Evolutionary conservation across 208 protist genomes (phyloP).

Genomic region (Entamoeba nuttalli): DNA sequence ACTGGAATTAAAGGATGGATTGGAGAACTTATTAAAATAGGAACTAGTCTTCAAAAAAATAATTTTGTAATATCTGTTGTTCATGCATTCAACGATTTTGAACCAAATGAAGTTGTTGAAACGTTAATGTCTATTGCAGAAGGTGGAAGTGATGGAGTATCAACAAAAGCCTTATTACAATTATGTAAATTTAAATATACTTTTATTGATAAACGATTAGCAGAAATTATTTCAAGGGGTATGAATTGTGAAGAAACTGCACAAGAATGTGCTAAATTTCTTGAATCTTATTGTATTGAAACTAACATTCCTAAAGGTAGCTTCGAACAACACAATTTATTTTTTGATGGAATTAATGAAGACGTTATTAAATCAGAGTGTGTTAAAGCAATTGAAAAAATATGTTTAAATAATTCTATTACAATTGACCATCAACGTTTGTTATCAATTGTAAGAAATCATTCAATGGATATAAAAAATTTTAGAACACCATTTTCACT

Average conservation of each 20-base stretch:
- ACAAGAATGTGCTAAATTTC: background rate
- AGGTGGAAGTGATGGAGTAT: background rate
- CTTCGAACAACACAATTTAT: background rate
- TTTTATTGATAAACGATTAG: background rate
- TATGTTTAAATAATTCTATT: background rate
- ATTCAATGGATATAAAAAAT: too few relatives aligned
- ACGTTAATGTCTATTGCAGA: background rate
- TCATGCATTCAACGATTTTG: background rate
- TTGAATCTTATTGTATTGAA: background rate
- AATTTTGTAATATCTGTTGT: background rate
- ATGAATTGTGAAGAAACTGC: background rate
- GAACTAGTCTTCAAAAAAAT: background rate
- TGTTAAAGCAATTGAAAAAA: background rate
- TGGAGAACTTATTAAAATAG: background rate
- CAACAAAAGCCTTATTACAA: background rate
- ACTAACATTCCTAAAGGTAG: background rate
- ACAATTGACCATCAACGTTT: background rate
- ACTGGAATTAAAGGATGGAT: background rate
- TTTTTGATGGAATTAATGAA: background rate
- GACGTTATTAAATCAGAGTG: background rate
- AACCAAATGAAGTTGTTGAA: background rate
- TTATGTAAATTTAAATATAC: background rate
- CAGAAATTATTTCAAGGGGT: background rate
- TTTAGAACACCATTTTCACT: background rate
- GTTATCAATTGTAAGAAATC: background rate